Percentiles rank a stretch among this genome's conserved stretches.
Evolutionary conservation across 108 stramenopile species (phyloP).

Genomic region (Fragilariopsis cylindrus): DNA sequence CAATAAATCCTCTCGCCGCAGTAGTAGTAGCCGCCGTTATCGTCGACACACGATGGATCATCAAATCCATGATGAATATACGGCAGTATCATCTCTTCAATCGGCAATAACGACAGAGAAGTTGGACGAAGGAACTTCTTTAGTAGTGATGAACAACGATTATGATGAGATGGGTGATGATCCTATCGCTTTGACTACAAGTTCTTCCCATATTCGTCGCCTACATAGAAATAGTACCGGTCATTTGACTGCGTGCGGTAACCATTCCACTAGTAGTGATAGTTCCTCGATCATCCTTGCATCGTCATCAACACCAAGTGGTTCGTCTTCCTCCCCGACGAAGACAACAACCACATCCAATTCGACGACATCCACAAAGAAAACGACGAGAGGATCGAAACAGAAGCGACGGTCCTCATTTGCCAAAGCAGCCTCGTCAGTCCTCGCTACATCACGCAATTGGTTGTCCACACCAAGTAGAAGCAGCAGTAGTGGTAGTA

Average conservation of each 20-base stretch:
- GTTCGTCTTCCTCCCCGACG: too few relatives aligned
- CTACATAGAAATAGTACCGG: too few relatives aligned
- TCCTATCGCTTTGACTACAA: too few relatives aligned
- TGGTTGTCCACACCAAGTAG: slow-evolving; percentile 5
- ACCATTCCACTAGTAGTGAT: too few relatives aligned
- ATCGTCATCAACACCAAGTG: too few relatives aligned
- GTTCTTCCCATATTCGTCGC: too few relatives aligned
- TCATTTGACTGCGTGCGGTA: too few relatives aligned
- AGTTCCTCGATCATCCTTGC: too few relatives aligned
- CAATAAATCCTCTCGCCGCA: not conserved
- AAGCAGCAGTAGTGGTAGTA: not conserved
- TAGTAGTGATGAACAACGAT: too few relatives aligned
- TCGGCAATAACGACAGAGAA: not conserved
- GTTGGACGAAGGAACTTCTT: not conserved
- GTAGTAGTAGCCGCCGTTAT: not conserved
- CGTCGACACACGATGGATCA: slow-evolving; percentile 9
- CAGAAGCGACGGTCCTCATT: slow-evolving; percentile 1
- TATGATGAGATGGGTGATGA: too few relatives aligned
- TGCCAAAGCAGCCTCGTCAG: not conserved
- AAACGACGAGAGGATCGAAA: not conserved
- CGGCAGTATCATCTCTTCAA: not conserved
- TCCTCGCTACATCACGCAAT: slow-evolving; percentile 1
- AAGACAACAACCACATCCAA: too few relatives aligned
- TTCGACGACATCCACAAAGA: too few relatives aligned
- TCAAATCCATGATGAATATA: not conserved